phyloP scores from a whole-genome alignment of 352 stramenopile species.

The Aphanomyces cochlioides region DNA sequence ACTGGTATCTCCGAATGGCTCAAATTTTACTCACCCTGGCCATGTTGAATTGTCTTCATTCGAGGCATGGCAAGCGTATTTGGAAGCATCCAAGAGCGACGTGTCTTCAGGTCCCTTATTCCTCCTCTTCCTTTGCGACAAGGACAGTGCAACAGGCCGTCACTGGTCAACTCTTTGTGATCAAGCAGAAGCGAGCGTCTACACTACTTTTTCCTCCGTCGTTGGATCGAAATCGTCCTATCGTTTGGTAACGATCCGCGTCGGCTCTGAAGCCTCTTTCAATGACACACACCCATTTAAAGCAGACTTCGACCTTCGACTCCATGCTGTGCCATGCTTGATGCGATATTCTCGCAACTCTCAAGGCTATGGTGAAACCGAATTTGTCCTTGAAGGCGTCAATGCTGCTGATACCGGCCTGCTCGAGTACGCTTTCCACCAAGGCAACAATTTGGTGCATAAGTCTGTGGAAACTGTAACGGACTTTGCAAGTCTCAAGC shows the following conservation, averaged over 20 bases:
- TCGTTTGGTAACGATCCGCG: not conserved
- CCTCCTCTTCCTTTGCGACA: slow-evolving; percentile 14
- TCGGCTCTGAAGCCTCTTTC: not conserved
- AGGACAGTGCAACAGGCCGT: not conserved
- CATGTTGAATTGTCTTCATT: too few relatives aligned
- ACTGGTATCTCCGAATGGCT: too few relatives aligned
- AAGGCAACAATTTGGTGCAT: slow-evolving; percentile 36
- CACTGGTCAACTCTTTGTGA: not conserved
- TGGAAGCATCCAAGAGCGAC: too few relatives aligned
- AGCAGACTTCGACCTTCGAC: slow-evolving; percentile 51
- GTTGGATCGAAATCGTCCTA: not conserved
- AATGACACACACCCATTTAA: slow-evolving; percentile 26
- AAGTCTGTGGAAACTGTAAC: slow-evolving; percentile 33
- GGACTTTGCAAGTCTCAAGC: slow-evolving; percentile 39
- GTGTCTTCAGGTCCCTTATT: not conserved
- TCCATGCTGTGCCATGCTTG: slow-evolving; percentile 56
- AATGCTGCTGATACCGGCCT: slow-evolving; percentile 52
- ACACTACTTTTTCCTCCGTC: not conserved
- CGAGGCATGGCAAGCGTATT: too few relatives aligned
- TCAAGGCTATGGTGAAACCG: slow-evolving; percentile 53
- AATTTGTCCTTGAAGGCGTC: slow-evolving; percentile 51
- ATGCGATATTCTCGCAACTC: slow-evolving; percentile 44
- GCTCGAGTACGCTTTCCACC: slow-evolving; percentile 61
- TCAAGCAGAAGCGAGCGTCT: not conserved
- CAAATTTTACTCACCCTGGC: too few relatives aligned